Conservation (phyloP, 352 stramenopile genomes). For the Aphanomyces euteiches region DNA sequence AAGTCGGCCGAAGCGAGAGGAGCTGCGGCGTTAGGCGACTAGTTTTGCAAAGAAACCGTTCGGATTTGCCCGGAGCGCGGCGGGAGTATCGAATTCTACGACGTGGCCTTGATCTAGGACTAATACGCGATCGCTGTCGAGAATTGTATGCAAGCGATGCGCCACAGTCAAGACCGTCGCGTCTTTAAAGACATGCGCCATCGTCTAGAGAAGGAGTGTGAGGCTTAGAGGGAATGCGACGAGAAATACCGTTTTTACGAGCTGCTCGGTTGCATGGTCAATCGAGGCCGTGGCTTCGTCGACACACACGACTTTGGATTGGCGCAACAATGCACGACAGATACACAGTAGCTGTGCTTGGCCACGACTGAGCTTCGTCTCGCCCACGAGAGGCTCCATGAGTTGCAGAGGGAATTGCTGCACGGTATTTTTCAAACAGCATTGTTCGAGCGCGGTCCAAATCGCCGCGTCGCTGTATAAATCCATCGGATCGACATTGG, state of each 20-base stretch:
- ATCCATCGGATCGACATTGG: conserved; percentile 74
- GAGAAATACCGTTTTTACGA: conserved; percentile 58
- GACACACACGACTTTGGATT: conserved; percentile 91
- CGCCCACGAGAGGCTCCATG: conserved; percentile 38
- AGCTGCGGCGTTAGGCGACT: background rate
- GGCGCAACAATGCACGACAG: conserved; percentile 73
- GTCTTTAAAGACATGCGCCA: conserved; percentile 88
- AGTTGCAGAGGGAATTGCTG: conserved; percentile 46
- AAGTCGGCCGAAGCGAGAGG: background rate
- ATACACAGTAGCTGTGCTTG: conserved; percentile 76
- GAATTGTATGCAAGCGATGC: conserved; percentile 95
- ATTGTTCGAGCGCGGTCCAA: conserved; percentile 53
- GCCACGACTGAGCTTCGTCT: conserved; percentile 62
- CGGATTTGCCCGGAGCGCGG: conserved; percentile 4
- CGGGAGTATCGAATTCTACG: conserved; percentile 38
- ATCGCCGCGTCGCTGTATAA: conserved; percentile 46
- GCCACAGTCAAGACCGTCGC: conserved; percentile 97
- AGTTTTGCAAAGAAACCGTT: conserved; percentile 34
- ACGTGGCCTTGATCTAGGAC: conserved; percentile 57
- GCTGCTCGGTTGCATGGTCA: conserved; percentile 83
- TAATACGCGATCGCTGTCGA: conserved; percentile 88
- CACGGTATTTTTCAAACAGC: conserved; percentile 46
- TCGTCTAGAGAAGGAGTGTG: conserved; percentile 46
- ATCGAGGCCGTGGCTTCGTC: conserved; percentile 89
- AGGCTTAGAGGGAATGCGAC: background rate